Evolutionary conservation across 768 basidiomycete genomes (phyloP).

Genomic region (Pisolithus sp.): DNA sequence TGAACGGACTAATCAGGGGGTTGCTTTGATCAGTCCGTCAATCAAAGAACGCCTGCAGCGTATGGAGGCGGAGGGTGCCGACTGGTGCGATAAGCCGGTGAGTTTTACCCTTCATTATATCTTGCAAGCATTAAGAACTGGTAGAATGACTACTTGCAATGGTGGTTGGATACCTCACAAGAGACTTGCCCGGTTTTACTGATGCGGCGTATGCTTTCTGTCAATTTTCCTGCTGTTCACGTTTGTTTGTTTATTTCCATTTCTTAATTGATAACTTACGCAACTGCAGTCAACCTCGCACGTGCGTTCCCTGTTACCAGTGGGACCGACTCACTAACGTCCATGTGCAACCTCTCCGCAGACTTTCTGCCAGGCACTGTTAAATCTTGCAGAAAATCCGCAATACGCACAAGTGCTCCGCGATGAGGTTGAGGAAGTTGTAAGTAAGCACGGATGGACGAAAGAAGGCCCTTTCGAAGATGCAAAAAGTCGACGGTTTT

Average conservation of each 20-base stretch:
- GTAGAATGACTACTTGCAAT: neutral
- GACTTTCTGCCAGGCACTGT: neutral
- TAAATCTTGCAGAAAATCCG: neutral
- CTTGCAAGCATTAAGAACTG: neutral
- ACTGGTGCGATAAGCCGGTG: neutral
- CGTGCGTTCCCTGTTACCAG: neutral
- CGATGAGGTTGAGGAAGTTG: constrained; percentile 28
- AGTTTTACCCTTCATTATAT: neutral
- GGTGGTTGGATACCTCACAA: neutral
- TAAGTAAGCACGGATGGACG: constrained; percentile 18
- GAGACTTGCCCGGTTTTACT: neutral
- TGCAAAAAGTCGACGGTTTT: constrained; percentile 35
- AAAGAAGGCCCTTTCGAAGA: constrained; percentile 15
- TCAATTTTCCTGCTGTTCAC: neutral
- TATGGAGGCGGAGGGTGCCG: neutral
- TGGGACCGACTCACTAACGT: too few species aligned
- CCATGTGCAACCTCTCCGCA: neutral
- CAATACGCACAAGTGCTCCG: constrained; percentile 21
- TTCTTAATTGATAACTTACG: neutral
- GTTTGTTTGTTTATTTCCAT: neutral
- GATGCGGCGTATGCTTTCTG: neutral
- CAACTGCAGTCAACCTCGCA: neutral
- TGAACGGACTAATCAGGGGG: neutral
- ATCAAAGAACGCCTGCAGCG: neutral
- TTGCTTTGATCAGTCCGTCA: neutral